Evolutionary conservation across 2,329 filamentous ascomycete species (phyloP).

Genomic region (Zymoseptoria brevis): DNA sequence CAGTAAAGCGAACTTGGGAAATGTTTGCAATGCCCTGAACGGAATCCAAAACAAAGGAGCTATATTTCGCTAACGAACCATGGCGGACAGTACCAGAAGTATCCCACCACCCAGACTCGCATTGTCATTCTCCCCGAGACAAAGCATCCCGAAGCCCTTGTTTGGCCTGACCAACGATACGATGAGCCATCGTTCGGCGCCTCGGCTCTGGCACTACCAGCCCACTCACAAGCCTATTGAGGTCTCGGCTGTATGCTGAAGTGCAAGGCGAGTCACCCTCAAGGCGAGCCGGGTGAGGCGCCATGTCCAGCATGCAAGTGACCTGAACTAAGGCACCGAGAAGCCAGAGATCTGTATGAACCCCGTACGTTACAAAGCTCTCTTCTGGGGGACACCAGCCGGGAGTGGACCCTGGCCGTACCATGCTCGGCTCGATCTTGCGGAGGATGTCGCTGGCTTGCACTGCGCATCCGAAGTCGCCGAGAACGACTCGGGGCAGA

Average conservation of each 20-base stretch:
- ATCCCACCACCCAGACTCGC: neutral
- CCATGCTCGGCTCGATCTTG: conserved; percentile 3
- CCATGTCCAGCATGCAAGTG: neutral
- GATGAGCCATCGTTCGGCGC: neutral
- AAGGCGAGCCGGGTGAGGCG: neutral
- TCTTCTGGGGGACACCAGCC: conserved; percentile 16
- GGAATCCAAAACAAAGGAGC: neutral
- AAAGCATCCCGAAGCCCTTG: neutral
- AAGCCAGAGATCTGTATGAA: conserved; percentile 13
- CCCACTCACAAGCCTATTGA: neutral
- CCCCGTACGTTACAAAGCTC: conserved; percentile 5
- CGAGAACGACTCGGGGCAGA: conserved; percentile 7
- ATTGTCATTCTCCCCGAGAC: neutral
- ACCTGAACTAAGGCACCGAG: conserved; percentile 10
- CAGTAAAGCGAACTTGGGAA: neutral
- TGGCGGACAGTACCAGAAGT: neutral
- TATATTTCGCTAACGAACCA: neutral
- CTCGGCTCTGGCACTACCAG: neutral
- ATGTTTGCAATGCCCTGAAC: neutral
- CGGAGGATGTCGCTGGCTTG: conserved; percentile 6
- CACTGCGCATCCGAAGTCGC: conserved; percentile 17
- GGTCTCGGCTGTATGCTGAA: neutral
- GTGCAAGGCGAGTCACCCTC: neutral
- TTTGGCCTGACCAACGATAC: neutral
- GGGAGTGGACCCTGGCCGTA: conserved; percentile 11